Evolutionary conservation across 2,329 filamentous ascomycete genomes (phyloP), one percentile per base, ranked within the genome.

Genomic region (Sporothrix brunneoviolacea): DNA sequence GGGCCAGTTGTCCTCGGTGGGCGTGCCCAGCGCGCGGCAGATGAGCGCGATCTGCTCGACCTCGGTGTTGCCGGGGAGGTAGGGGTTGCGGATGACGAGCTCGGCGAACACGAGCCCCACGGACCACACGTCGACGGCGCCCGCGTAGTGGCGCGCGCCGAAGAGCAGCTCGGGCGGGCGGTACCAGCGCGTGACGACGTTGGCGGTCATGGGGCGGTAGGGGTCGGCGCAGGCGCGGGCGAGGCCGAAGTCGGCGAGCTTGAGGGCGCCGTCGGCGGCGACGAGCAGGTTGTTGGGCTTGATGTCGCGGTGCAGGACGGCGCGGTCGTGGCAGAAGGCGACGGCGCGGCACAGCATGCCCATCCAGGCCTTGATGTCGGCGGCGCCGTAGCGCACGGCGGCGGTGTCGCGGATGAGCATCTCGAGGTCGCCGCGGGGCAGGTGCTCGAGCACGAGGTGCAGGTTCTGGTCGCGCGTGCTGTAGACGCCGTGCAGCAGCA

Each of bases 241-340:
- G 30, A 98, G 82, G 76, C 93, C 93, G 61, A 98, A 98, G 84
- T 98, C 93, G 32, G 91, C 93, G 45, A 98, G 80, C 67, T 97
- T 97, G 63, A 98, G 82, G 62, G 91, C 88, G 43, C 93, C 91
- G 64, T 95, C 88, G 37, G 88, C 86, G 19, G 90, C 90, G 60
- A 98, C 95, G 53, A 98, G 77, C 68, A 97, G 73, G 72, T 98
- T 98, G 79, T 97, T 97, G 42, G 91, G 91, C 70, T 98, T 98
- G 74, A 98, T 97, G 73, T 98, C 93, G 60, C 93, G 88, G 70
- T 98, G 93, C 27, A 98, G 77, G 16, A 98, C 81, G 61, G 86
- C 91, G 66, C 93, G 94, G 64, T 91, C 88, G 68, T 98, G 93
- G 68, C 93, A 97, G 74, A 95, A 98, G 84, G 89, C 95, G 24